Percentiles rank a stretch among this genome's conserved stretches.
Evolutionary conservation across 441 rosid genomes (phyloP).

Genomic region (Metrosideros polymorpha): DNA sequence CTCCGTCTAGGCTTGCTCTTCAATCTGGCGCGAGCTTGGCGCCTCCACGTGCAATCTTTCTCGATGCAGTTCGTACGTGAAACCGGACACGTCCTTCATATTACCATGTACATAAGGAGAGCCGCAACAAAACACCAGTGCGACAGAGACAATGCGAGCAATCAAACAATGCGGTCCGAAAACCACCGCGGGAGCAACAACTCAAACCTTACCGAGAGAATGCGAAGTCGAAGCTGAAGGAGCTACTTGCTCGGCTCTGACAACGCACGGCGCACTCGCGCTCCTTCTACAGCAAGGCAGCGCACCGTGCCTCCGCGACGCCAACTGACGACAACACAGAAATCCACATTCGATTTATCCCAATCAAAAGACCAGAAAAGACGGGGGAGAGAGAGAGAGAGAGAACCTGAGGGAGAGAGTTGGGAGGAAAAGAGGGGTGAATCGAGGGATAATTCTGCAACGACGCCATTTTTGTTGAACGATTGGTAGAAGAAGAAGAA

Average conservation of each 20-base stretch:
- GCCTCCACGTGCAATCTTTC: background rate
- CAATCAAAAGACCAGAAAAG: background rate
- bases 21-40: background rate
- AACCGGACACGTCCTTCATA: background rate
- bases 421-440: conserved; percentile 36
- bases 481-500: background rate
- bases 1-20: background rate
- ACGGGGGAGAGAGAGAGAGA: background rate
- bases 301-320: conserved; percentile 25
- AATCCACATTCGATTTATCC: background rate
- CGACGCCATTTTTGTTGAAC: conserved; percentile 47
- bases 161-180: background rate
- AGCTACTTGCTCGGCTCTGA: conserved; percentile 34
- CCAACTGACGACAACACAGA: conserved; percentile 5
- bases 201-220: conserved; percentile 29
- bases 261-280: conserved; percentile 32
- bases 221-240: conserved; percentile 25
- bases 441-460: conserved; percentile 44
- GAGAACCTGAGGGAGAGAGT: conserved; percentile 45
- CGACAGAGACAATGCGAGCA: background rate
- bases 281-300: conserved; percentile 25
- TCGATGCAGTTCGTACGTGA: background rate
- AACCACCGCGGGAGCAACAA: background rate
- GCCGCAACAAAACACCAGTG: background rate
- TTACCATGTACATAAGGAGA: background rate